phyloP scores from a whole-genome alignment of 176 grass and related monocot genomes.

The Oryza longistaminata region DNA sequence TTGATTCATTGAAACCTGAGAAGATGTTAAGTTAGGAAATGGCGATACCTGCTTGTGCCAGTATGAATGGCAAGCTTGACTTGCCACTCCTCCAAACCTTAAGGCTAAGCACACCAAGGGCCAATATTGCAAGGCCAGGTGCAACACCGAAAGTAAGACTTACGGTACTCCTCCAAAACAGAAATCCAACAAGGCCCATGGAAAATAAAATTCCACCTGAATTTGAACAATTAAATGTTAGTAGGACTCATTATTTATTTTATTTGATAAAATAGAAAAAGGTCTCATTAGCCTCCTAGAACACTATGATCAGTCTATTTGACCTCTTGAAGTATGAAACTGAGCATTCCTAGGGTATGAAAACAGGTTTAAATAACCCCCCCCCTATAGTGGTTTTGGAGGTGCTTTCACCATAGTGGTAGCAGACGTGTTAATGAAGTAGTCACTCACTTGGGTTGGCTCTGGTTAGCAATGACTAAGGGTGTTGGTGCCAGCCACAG shows the following conservation, averaged over 20 bases:
- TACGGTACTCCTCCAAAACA: conserved; percentile 74
- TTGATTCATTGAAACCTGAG: conserved; percentile 9
- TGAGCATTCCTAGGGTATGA: neutral
- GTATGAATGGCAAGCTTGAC: conserved; percentile 80
- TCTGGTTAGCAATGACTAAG: neutral
- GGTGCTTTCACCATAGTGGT: neutral
- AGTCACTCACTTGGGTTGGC: neutral
- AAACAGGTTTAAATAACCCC: neutral
- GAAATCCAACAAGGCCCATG: conserved; percentile 76
- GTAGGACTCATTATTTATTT: conserved; percentile 6
- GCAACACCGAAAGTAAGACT: conserved; percentile 70
- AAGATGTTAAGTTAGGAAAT: conserved; percentile 10
- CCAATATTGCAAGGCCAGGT: conserved; percentile 73
- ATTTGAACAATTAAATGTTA: conserved; percentile 10
- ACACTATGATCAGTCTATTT: neutral
- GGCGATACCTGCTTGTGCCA: conserved; percentile 85
- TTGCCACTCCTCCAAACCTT: conserved; percentile 86
- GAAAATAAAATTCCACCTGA: conserved; percentile 72
- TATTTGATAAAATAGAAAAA: neutral
- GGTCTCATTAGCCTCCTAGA: neutral
- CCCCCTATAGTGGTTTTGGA: neutral
- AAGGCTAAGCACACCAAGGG: conserved; percentile 72
- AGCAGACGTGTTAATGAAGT: neutral
- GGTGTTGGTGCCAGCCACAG: neutral
- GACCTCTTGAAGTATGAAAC: neutral